Conservation (phyloP, 179 eudicot species). For the Spinacia oleracea region DNA sequence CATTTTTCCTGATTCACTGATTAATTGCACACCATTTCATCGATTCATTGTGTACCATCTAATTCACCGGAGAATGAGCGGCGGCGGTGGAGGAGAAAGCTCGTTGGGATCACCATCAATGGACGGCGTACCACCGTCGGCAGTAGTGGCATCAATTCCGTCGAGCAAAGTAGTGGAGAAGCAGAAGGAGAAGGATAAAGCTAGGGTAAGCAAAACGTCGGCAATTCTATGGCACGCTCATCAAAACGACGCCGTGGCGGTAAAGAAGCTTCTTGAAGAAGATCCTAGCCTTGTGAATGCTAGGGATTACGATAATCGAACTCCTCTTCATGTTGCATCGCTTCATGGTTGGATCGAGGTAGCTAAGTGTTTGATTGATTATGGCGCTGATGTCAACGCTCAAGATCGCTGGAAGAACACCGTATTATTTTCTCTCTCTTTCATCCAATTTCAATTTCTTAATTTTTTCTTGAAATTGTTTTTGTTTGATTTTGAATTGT, state of each 20-base stretch:
- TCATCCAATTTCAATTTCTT: not conserved
- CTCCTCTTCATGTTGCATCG: slow-evolving; percentile 93
- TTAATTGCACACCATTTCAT: not conserved
- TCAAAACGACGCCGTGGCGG: slow-evolving; percentile 77
- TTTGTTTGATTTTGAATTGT: not conserved
- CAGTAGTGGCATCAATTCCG: not conserved
- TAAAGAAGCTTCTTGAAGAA: slow-evolving; percentile 82
- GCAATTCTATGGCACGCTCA: slow-evolving; percentile 95
- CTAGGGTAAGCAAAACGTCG: slow-evolving; percentile 83
- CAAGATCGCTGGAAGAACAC: slow-evolving; percentile 98
- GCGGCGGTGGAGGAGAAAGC: slow-evolving; percentile 27
- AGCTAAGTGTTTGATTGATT: slow-evolving; percentile 71
- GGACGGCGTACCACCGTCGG: not conserved
- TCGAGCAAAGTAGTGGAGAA: slow-evolving; percentile 21
- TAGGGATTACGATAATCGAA: slow-evolving; percentile 82
- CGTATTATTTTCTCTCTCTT: slow-evolving; percentile 23
- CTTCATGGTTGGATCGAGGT: slow-evolving; percentile 94
- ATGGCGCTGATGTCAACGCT: slow-evolving; percentile 85
- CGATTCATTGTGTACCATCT: not conserved
- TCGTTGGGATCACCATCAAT: slow-evolving; percentile 17
- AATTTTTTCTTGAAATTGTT: not conserved
- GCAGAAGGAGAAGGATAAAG: slow-evolving; percentile 72
- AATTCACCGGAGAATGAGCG: slow-evolving; percentile 34
- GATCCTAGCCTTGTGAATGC: slow-evolving; percentile 73
- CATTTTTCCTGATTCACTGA: not conserved